Evolutionary conservation across 2,329 filamentous ascomycete species (phyloP), one percentile per base, ranked within the genome.

Genomic region (Aschersonia sp.): DNA sequence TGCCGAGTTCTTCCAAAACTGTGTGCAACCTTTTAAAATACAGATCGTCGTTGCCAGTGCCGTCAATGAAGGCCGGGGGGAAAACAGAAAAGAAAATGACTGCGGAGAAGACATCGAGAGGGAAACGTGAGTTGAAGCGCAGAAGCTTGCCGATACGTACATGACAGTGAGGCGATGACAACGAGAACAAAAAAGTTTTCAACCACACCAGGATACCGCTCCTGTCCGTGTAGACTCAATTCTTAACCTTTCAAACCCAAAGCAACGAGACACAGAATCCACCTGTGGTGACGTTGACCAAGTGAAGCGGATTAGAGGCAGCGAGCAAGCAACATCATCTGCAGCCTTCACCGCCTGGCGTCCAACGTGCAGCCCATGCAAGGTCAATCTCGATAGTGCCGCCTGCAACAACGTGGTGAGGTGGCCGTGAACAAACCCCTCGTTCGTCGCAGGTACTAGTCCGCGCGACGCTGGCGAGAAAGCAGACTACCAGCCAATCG

Each of bases 91-190:
- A 22, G 22, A 22, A 22, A 22, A 22, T 22, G 22, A 22, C 22
- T 22, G 22, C 22, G 22, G 22, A 22, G 22, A 22, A 39, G 35
- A 39, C 35, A 9, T 39, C 35, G 4, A 8, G 51, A 51, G 46
- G 50, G 57, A 52, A 53, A 53, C 60, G 51, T 58, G 51, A 58
- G 54, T 52, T 58, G 58, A 56, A 57, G 56, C 14, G n/a, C 40
- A 62, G 58, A 65, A 65, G 59, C 64, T 66, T 66, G 65, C 59
- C 59, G 62, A 68, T 76, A 77, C 74, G 74, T 77, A 77, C 74
- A 77, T 44, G 45, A 43, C 45, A 32, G 41, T 47, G 39, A 39
- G n/a, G 12, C 30, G 43, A 46, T 46, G 41, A 32, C 41, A 45
- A 44, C 32, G 43, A 47, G 42, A 47, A 50, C 41, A 46, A 47